phyloP scores from a whole-genome alignment of 495 filamentous ascomycete genomes.

The Hypoxylon perforatum region DNA sequence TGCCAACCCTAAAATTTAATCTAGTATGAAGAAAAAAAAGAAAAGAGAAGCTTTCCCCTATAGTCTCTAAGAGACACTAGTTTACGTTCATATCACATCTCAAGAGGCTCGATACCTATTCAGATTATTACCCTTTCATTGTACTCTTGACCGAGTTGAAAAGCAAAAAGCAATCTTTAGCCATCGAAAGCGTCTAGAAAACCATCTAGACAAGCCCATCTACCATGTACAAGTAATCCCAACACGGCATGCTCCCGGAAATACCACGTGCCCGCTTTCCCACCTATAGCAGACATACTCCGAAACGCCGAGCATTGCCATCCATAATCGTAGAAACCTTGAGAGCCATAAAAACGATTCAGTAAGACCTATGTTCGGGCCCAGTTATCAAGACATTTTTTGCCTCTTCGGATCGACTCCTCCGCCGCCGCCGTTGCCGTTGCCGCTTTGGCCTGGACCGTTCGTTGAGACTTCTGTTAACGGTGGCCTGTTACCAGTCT shows the following conservation, averaged over 20 bases:
- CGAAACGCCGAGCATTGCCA: slow-evolving; percentile 37
- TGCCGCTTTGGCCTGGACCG: slow-evolving; percentile 26
- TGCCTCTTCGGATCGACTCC: slow-evolving; percentile 56
- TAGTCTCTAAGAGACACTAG: too few species aligned
- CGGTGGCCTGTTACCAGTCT: slow-evolving; percentile 44
- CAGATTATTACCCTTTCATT: too few species aligned
- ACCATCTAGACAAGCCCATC: too few species aligned
- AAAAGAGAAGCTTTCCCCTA: too few species aligned
- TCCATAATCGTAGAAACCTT: slow-evolving; percentile 11
- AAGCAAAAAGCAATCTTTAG: too few species aligned
- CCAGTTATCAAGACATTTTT: slow-evolving; percentile 45
- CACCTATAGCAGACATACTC: slow-evolving; percentile 24
- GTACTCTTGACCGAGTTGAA: too few species aligned
- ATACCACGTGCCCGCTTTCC: background rate
- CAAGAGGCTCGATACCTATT: too few species aligned
- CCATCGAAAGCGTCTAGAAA: background rate
- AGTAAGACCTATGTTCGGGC: too few species aligned
- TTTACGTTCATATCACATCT: too few species aligned
- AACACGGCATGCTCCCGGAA: background rate
- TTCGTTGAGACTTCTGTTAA: slow-evolving; percentile 55
- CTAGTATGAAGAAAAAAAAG: too few species aligned
- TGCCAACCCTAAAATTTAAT: too few species aligned
- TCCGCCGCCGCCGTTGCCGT: slow-evolving; percentile 14
- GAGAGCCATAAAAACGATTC: slow-evolving; percentile 3
- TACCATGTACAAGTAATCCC: background rate